A percentile compares a stretch with the other conserved stretches of the same genome.
These are phyloP conservation scores for Diospyros kaki DNA, from an alignment of 148 eudicot species.

Conservation along the genomic window DNA sequence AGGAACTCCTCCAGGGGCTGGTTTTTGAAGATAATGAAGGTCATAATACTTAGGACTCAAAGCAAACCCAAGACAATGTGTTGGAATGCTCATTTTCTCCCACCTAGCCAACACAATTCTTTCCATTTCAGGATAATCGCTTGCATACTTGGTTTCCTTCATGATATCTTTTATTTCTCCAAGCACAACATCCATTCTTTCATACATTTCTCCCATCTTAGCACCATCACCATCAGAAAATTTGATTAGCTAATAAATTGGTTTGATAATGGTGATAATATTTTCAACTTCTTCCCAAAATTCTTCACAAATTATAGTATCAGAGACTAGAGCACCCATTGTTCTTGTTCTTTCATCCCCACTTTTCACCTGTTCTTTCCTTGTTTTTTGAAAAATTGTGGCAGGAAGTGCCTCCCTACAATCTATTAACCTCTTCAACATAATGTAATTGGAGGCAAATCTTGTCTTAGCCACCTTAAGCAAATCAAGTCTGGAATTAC, in stretches of 20 bases:
- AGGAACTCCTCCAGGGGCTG: background rate
- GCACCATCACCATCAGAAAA: constrained; percentile 23
- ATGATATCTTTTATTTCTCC: constrained; percentile 17
- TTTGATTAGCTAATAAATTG: constrained; percentile 11
- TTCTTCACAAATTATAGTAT: background rate
- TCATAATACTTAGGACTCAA: background rate
- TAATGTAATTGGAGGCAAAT: constrained; percentile 21
- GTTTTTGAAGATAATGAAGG: background rate
- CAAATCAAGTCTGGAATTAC: constrained; percentile 12
- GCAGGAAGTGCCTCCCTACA: constrained; percentile 19
- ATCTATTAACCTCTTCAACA: background rate
- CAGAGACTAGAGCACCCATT: background rate
- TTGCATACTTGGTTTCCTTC: background rate
- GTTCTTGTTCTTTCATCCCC: constrained; percentile 2
- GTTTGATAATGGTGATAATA: constrained; percentile 10
- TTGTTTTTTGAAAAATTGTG: background rate
- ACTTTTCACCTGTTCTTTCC: constrained; percentile 9
- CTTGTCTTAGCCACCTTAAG: constrained; percentile 27
- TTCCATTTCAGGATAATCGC: background rate
- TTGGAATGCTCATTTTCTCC: constrained; percentile 14
- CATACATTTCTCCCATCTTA: constrained; percentile 27
- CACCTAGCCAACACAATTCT: constrained; percentile 5
- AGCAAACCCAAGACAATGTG: constrained; percentile 14
- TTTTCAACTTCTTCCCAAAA: constrained; percentile 23
- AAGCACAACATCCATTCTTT: constrained; percentile 28